Evolutionary conservation across 2,329 filamentous ascomycete genomes (phyloP), one percentile per base, ranked within the genome.

Genomic region (Colletotrichum melonis): DNA sequence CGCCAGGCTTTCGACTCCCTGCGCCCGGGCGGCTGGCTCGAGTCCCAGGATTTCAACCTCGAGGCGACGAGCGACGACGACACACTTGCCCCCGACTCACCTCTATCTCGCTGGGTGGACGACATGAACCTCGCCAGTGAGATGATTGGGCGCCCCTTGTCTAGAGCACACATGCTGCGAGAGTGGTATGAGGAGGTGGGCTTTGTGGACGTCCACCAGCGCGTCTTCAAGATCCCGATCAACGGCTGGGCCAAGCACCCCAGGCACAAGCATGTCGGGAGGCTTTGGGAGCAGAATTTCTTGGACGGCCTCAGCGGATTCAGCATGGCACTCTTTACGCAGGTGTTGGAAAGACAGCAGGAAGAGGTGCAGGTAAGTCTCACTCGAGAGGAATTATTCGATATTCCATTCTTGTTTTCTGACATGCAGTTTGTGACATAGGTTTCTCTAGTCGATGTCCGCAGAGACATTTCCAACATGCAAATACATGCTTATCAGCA

Each of bases 121-220:
- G 83, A 87, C 56, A 78, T 88, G 28, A 76, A 81, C 4, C 75
- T 80, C 2, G 86, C 87, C 5, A 82, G 82, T 1, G 79, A 78
- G 24, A 75, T 76, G 0, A 81, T 84, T 24, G 76, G 81, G 22
- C 84, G 86, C 6, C 82, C 84, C 2, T 77, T 85, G 7, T 75
- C 81, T 57, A 77, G 84, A 56, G 82, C 79, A 19, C 76, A 78
- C 4, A 76, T 77, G 30, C 78, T 85, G 11, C 82, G 80, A 67
- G 77, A 80, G 22, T 81, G 83, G 55, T 85, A 84, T 74, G 77
- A 83, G 58, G 84, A 86, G 30, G 87, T 85, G 1, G 89, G 89
- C 0, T 91, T 91, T 74, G 84, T 88, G 7, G 87, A 91, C 66
- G 84, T 91, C 14, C 83, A 86, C 35, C 84, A 91, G 77, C 81